A percentile compares a stretch with the other conserved stretches of the same genome.
phyloP scores from a whole-genome alignment of 768 basidiomycete genomes.

The Phlegmacium glaucopus region DNA sequence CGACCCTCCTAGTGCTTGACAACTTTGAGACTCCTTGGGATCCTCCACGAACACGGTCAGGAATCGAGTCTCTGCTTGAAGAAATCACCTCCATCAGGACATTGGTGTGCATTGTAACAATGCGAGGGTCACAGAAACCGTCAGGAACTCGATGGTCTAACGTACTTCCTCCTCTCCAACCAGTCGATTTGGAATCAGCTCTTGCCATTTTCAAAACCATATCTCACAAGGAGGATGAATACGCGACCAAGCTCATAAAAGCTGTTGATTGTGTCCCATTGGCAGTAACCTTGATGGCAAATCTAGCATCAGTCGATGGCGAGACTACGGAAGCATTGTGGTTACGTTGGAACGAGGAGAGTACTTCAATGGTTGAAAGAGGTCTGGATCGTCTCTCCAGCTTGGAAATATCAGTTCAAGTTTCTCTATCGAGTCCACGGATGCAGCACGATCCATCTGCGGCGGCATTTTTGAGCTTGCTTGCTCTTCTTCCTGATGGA shows the following conservation, averaged over 20 bases:
- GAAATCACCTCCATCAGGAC: constrained; percentile 17
- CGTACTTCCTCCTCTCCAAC: constrained; percentile 22
- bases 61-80: constrained; percentile 21
- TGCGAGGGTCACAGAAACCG: constrained; percentile 28
- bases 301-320: constrained; percentile 28
- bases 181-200: constrained; percentile 23
- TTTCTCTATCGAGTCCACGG: constrained; percentile 27
- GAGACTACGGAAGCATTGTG: constrained; percentile 26
- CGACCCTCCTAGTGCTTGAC: constrained; percentile 25
- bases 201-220: constrained; percentile 22
- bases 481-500: constrained; percentile 29
- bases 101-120: constrained; percentile 24
- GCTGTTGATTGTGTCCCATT: constrained; percentile 31
- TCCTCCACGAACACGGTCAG: constrained; percentile 16
- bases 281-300: constrained; percentile 29
- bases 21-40: constrained; percentile 35
- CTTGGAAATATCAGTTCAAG: constrained; percentile 26
- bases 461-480: constrained; percentile 19
- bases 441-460: constrained; percentile 23
- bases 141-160: constrained; percentile 21
- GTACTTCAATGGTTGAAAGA: constrained; percentile 24
- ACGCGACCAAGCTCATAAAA: constrained; percentile 19
- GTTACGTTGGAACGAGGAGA: constrained; percentile 27
- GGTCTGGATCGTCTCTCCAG: constrained; percentile 25
- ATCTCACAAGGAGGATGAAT: constrained; percentile 17